phyloP scores from a whole-genome alignment of 305 asterid species.

The Fraxinus paxiana region DNA sequence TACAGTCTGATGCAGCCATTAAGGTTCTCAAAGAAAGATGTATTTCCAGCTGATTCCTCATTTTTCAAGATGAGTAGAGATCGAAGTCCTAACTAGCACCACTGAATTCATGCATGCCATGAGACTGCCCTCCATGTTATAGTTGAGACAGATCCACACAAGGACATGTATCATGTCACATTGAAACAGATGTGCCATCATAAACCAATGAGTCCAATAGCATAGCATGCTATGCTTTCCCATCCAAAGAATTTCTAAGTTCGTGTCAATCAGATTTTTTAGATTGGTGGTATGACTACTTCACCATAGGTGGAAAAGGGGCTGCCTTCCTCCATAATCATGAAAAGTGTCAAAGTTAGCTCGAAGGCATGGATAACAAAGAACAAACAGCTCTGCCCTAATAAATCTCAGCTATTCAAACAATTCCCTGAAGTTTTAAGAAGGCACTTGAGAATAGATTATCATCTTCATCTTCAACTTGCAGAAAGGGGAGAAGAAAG shows the following conservation, averaged over 20 bases:
- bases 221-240: not conserved
- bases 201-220: not conserved
- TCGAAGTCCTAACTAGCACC: not conserved
- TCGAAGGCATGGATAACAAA: not conserved
- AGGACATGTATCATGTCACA: not conserved
- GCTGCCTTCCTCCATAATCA: not conserved
- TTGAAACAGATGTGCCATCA: not conserved
- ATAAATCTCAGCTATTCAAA: not conserved
- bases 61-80: not conserved
- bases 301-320: not conserved
- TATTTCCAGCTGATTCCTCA: not conserved
- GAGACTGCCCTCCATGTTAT: not conserved
- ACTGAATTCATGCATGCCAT: not conserved
- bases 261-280: not conserved
- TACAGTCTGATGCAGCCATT: not conserved
- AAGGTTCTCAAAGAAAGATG: not conserved
- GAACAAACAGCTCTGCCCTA: not conserved
- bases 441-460: not conserved
- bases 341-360: not conserved
- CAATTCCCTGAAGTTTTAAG: not conserved
- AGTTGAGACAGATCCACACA: not conserved
- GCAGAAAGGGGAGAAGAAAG: conserved; percentile 4
- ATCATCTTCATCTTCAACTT: not conserved
- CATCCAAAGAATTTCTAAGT: not conserved
- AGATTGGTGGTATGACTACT: not conserved